Evolutionary conservation across 768 basidiomycete species (phyloP).

Genomic region (Panellus pusillus): DNA sequence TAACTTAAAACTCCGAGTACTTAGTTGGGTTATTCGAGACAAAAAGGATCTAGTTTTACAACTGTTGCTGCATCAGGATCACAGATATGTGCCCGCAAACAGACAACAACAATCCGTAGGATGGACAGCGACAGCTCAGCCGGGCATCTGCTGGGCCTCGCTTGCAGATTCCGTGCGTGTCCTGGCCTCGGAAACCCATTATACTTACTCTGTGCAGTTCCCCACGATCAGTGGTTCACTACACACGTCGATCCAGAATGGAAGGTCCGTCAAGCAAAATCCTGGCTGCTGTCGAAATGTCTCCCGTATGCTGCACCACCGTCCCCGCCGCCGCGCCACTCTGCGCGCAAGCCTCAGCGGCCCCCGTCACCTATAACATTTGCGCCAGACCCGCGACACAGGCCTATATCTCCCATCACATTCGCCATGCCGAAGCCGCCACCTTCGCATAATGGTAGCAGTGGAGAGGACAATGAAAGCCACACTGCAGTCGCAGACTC

Average conservation of each 20-base stretch:
- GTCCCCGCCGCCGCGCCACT: constrained; percentile 13
- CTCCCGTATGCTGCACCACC: constrained; percentile 36
- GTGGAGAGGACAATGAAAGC: constrained; percentile 10
- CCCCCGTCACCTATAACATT: constrained; percentile 72
- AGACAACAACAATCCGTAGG: background rate
- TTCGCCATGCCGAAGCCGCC: constrained; percentile 33
- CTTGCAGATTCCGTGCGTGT: constrained; percentile 57
- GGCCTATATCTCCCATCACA: constrained; percentile 45
- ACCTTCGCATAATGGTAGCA: constrained; percentile 5
- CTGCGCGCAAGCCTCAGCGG: constrained; percentile 29
- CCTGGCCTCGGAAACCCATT: background rate
- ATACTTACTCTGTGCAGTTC: constrained; percentile 41
- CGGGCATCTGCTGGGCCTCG: constrained; percentile 38
- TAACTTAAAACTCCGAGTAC: too few relatives aligned
- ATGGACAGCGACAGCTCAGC: constrained; percentile 6
- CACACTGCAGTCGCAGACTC: background rate
- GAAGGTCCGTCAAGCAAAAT: constrained; percentile 64
- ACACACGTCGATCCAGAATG: constrained; percentile 63
- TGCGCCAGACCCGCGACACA: constrained; percentile 44
- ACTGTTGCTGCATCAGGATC: too few relatives aligned
- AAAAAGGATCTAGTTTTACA: too few relatives aligned
- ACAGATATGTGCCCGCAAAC: too few relatives aligned
- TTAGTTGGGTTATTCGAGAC: too few relatives aligned
- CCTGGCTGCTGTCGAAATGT: constrained; percentile 60
- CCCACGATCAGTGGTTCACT: constrained; percentile 77